Base-by-base conservation (phyloP, 768 basidiomycete species). In the Termitomyces sp. region DNA sequence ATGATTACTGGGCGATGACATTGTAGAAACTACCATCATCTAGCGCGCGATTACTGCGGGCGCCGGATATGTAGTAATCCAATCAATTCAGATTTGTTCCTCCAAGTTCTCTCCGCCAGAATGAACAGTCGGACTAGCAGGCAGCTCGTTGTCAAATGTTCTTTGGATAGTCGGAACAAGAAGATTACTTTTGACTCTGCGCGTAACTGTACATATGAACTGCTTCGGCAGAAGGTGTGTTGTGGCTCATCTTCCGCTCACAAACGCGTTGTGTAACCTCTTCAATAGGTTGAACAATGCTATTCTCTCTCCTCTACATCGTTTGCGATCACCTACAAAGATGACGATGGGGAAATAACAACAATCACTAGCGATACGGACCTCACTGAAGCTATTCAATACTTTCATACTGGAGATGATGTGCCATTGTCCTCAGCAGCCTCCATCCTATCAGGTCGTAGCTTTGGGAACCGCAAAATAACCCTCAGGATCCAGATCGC, bases 361-460 rank as follows among this genome's bases (percentile, higher is more conserved):
- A 78, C 59, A 58, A 89, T 94, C 59, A 70, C 74, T 0, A 81
- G 78, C 19, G 91, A 96, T 54, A 66, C 70, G 5, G 90, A 95
- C 63, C 77, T 97, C 21, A 81, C 84, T 1, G 94, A 96, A 61
- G 93, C 94, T 1, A 88, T 98, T 55, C 77, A 82, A 34, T 98
- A 93, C 69, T 95, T 93, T 67, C 80, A 85, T 54, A 84, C 83
- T 0, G 87, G 88, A 15, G 93, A 93, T 59, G 89, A 91, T 60
- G 78, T 78, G 14, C 83, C 87, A 30, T 59, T 78, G 32, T 85
- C 87, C 10, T 90, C 88, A 22, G 82, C 83, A 3, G 81, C 86
- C 0, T 93, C 91, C 44, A 84, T 87, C 51, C 70, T 87, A 30
- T 88, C 88, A 62, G 84, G 84, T 26, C 75, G 81, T 56, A 87